Evolutionary conservation across 768 basidiomycete species (phyloP).

Genomic region (Galerina sulciceps): DNA sequence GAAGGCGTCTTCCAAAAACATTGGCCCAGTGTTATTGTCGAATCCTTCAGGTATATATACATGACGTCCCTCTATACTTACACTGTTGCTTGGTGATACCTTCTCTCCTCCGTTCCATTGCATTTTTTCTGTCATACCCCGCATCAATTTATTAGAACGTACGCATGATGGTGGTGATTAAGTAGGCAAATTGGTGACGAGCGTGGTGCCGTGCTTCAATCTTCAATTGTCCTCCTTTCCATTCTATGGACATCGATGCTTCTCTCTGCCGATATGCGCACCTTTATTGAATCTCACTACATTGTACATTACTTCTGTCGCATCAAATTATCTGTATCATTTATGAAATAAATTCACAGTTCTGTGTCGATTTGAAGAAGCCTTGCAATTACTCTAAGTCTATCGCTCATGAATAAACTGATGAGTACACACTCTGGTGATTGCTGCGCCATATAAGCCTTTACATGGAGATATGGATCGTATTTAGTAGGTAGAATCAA

Average conservation of each 20-base stretch:
- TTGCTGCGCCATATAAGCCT: too few species aligned
- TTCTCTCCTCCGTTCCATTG: neutral
- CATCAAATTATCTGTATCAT: neutral
- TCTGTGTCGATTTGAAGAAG: too few species aligned
- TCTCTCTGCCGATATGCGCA: too few species aligned
- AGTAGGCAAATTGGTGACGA: neutral
- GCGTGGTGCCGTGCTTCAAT: constrained; percentile 8
- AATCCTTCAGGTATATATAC: constrained; percentile 14
- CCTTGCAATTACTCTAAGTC: too few species aligned
- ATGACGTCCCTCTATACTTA: constrained; percentile 6
- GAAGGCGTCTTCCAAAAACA: constrained; percentile 7
- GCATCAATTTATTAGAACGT: neutral
- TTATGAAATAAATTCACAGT: too few species aligned
- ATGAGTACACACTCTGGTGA: too few species aligned
- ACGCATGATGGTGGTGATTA: constrained; percentile 3
- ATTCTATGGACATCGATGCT: too few species aligned
- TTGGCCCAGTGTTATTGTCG: constrained; percentile 9
- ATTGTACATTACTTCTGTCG: constrained; percentile 25
- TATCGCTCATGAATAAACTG: too few species aligned
- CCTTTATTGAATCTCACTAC: neutral
- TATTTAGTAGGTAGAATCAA: too few species aligned
- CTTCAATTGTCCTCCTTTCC: neutral
- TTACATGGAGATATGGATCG: too few species aligned
- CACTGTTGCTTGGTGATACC: neutral
- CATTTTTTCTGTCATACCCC: neutral